Conservation (phyloP, 192 early-diverging fungal species). For the Diversispora eburnea region DNA sequence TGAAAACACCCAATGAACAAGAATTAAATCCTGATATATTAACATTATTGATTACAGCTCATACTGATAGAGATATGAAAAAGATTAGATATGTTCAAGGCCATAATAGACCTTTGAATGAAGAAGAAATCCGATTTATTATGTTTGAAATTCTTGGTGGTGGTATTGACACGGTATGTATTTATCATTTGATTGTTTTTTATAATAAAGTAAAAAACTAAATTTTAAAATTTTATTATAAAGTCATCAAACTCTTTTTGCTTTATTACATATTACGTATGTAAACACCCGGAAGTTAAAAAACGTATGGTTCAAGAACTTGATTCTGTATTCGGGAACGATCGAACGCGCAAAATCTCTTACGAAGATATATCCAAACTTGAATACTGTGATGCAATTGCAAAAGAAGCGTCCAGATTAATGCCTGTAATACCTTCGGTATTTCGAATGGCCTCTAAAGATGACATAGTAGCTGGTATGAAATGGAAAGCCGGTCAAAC, state of each 20-base stretch:
- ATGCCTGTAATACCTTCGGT: neutral
- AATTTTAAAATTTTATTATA: neutral
- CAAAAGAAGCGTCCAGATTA: neutral
- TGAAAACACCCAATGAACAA: neutral
- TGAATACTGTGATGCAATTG: neutral
- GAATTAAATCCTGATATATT: neutral
- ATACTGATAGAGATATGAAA: neutral
- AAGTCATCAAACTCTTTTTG: neutral
- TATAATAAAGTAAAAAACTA: neutral
- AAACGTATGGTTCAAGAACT: neutral
- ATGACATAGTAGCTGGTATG: neutral
- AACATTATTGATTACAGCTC: neutral
- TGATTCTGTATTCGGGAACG: neutral
- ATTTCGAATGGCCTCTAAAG: neutral
- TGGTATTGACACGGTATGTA: neutral
- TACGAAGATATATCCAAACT: neutral
- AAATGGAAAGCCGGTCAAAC: neutral
- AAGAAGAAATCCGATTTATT: neutral
- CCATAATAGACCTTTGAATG: neutral
- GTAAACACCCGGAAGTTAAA: neutral
- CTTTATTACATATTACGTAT: neutral
- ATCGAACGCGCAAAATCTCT: neutral
- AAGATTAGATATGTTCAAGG: neutral
- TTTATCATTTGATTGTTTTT: neutral
- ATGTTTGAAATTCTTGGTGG: slow-evolving; percentile 4